Evolutionary conservation across 495 filamentous ascomycete genomes (phyloP).

Genomic region (Penicillium maclennaniae): DNA sequence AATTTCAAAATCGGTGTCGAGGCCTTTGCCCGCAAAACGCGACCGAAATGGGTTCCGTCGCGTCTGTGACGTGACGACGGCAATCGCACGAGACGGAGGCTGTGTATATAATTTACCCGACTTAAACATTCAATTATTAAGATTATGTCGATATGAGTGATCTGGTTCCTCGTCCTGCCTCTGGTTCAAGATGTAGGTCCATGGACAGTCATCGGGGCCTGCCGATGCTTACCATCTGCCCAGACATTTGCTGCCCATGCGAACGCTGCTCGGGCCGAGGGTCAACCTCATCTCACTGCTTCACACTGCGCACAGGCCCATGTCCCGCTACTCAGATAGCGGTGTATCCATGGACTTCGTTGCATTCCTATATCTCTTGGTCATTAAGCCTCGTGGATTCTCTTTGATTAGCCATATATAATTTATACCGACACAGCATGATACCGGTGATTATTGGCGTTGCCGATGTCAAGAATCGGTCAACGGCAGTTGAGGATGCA

Average conservation of each 20-base stretch:
- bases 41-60: constrained; percentile 54
- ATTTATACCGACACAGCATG: background rate
- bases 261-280: background rate
- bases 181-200: background rate
- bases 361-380: background rate
- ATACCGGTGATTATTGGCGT: constrained; percentile 50
- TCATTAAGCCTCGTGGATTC: background rate
- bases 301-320: background rate
- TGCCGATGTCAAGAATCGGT: constrained; percentile 50
- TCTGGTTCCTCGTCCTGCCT: no score
- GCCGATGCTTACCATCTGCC: background rate
- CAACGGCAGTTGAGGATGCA: constrained; percentile 45
- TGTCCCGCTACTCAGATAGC: background rate
- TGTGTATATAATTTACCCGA: background rate
- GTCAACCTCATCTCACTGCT: background rate
- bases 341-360: background rate
- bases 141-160: background rate
- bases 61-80: background rate
- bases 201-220: background rate
- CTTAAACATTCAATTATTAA: no score
- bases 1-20: constrained; percentile 71
- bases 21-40: constrained; percentile 72
- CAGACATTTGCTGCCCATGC: background rate
- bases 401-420: background rate
- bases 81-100: background rate